A percentile compares a stretch with the other conserved stretches of the same genome.
phyloP scores from a whole-genome alignment of 1,284 basidiomycete genomes.

The Termitomyces sp. region DNA sequence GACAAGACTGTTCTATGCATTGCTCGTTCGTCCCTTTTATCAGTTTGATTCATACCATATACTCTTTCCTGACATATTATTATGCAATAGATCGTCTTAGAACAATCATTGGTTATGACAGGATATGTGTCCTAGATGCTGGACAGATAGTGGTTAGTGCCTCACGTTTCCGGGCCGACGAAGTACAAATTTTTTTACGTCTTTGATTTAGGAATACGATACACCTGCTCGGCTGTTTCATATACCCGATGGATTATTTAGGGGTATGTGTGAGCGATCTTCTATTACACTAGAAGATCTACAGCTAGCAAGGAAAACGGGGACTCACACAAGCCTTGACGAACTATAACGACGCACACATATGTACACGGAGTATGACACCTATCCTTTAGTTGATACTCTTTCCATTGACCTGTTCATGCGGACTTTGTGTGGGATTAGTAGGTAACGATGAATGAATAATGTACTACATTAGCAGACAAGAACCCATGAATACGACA shows the following conservation, averaged over 20 bases:
- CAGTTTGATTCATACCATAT: conserved; percentile 1
- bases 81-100: conserved; percentile 52
- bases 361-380: not conserved
- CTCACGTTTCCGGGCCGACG: not conserved
- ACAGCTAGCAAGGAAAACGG: conserved; percentile 34
- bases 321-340: conserved; percentile 1
- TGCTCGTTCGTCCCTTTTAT: conserved; percentile 46
- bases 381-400: not conserved
- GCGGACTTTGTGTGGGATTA: not conserved
- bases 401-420: not conserved
- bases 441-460: not conserved
- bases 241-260: conserved; percentile 23
- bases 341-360: not conserved
- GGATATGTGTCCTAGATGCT: conserved; percentile 72
- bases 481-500: not conserved
- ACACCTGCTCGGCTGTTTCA: conserved; percentile 65
- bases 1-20: conserved; percentile 80
- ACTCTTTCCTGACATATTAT: not conserved
- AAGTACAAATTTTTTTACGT: not conserved
- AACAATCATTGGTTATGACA: conserved; percentile 74
- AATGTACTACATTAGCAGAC: not conserved
- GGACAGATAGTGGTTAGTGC: conserved; percentile 51
- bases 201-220: conserved; percentile 45
- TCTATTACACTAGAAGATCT: conserved; percentile 14
- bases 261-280: conserved; percentile 15